Evolutionary conservation across 441 rosid genomes (phyloP), one percentile per base, ranked within the genome.

Genomic region (Brassica balearica): DNA sequence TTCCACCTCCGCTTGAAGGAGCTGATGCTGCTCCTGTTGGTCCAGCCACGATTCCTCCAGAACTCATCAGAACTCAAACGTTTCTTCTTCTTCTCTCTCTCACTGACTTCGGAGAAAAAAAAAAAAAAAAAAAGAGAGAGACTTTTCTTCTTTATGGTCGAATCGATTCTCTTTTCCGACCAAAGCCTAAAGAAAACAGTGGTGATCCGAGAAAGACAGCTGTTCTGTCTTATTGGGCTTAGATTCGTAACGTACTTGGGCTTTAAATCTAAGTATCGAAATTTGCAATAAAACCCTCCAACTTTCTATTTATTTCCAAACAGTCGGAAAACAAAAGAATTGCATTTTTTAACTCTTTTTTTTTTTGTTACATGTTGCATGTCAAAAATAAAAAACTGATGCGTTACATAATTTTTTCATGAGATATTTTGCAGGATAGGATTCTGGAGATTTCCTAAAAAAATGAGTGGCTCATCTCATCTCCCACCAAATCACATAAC

Each of bases 1-100:
- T 87, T 34, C 87, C 93, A 14, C 87, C 85, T 17, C 87, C 81
- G 23, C 74, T 80, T 15, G 69, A 69, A 43, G 79, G 74, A 0
- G 51, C 43, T 20, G 74, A 59, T 65, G 59, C 46, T 65, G 59
- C 46, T 17, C 65, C 81, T 60, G 85, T 76, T 11, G 79, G 22
- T 34, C 60, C 79, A 14, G 43, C 73, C 1, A 41, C 68, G 36
- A 65, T 71, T 27, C 86, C 94, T 51, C 80, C 93, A 0, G 93
- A 83, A 38, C 87, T 88, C 98, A 90, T 87, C 51, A 8, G 7
- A 43, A 8, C 76, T 41, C 23, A 4, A 58, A 2, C 8, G 8
- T 9, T 71, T 38, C 22, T 12, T 74, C 36, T 43, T 46, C 17
- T 17, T 17, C 19, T 15, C 15, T 43, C 46, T 46, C 55, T 46